Percentiles rank a stretch among this genome's conserved stretches.
Conservation (phyloP, 106 monocot species). For the Hemerocallis citrina region DNA sequence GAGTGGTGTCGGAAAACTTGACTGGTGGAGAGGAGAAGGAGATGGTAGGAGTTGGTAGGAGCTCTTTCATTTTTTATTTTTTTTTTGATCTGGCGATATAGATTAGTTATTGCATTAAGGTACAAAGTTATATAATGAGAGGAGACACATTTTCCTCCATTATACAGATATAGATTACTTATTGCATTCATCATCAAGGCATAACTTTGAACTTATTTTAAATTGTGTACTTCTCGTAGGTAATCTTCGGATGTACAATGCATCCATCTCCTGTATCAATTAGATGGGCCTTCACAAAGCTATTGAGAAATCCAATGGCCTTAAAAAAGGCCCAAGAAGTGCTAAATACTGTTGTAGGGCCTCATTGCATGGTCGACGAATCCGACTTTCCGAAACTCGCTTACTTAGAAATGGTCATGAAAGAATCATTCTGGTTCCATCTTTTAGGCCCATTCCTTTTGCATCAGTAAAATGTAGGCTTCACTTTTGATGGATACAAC, state of each 20-base stretch:
- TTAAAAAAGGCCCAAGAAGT: not conserved
- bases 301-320: not conserved
- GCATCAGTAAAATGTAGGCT: not conserved
- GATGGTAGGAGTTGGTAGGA: too few relatives aligned
- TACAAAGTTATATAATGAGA: too few relatives aligned
- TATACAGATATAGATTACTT: too few relatives aligned
- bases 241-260: not conserved
- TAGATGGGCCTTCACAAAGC: slow-evolving; percentile 1
- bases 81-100: too few relatives aligned
- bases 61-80: too few relatives aligned
- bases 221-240: not conserved
- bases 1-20: too few relatives aligned
- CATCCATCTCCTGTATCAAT: not conserved
- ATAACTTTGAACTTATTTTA: too few relatives aligned
- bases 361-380: not conserved
- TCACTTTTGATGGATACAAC: not conserved
- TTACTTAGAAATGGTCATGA: not conserved
- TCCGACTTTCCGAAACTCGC: not conserved
- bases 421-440: not conserved
- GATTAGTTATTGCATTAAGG: too few relatives aligned
- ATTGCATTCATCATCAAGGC: too few relatives aligned
- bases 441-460: not conserved
- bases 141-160: too few relatives aligned
- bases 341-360: not conserved
- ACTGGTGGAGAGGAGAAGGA: too few relatives aligned